A percentile compares a stretch with the other conserved stretches of the same genome.
Evolutionary conservation across 164 flowering plant genomes (phyloP).

Genomic region (Kingdonia uniflora): DNA sequence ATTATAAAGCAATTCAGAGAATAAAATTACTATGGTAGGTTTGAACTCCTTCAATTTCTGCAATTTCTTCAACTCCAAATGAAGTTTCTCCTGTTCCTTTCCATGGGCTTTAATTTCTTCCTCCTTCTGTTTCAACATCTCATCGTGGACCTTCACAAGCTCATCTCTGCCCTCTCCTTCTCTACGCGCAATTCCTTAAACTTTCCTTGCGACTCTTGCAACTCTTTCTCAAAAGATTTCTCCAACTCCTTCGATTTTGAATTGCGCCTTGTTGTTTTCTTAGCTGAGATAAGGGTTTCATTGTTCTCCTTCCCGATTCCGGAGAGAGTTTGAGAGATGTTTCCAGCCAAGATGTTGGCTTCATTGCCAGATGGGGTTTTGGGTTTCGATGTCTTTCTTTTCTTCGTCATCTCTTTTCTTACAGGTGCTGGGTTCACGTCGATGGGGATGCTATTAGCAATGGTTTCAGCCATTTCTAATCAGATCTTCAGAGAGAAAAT

Average conservation of each 20-base stretch:
- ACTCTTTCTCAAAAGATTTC: conserved; percentile 50
- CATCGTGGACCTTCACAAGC: conserved; percentile 58
- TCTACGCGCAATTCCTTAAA: conserved; percentile 54
- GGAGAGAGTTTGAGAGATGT: conserved; percentile 9
- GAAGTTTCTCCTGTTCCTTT: conserved; percentile 63
- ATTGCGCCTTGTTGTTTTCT: conserved; percentile 14
- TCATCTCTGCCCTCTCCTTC: conserved; percentile 80
- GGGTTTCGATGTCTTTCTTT: conserved; percentile 49
- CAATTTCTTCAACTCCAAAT: conserved; percentile 71
- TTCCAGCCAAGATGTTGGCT: conserved; percentile 40
- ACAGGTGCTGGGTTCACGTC: conserved; percentile 15
- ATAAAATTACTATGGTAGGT: conserved; percentile 58
- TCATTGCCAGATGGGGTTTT: conserved; percentile 38
- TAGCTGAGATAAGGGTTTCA: conserved; percentile 33
- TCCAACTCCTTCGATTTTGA: conserved; percentile 16
- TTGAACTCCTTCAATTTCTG: conserved; percentile 90
- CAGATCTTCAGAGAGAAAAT: conserved; percentile 9
- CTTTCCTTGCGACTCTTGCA: conserved; percentile 65
- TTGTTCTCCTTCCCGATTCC: conserved; percentile 55
- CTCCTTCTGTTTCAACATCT: conserved; percentile 52
- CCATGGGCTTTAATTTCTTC: conserved; percentile 46
- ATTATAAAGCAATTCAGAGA: background rate
- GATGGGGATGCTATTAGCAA: conserved; percentile 14
- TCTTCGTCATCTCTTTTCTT: conserved; percentile 41
- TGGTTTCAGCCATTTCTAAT: conserved; percentile 26